A percentile compares a stretch with the other conserved stretches of the same genome.
Conservation (phyloP, 1,284 basidiomycete genomes). For the Trametes polyzona region DNA sequence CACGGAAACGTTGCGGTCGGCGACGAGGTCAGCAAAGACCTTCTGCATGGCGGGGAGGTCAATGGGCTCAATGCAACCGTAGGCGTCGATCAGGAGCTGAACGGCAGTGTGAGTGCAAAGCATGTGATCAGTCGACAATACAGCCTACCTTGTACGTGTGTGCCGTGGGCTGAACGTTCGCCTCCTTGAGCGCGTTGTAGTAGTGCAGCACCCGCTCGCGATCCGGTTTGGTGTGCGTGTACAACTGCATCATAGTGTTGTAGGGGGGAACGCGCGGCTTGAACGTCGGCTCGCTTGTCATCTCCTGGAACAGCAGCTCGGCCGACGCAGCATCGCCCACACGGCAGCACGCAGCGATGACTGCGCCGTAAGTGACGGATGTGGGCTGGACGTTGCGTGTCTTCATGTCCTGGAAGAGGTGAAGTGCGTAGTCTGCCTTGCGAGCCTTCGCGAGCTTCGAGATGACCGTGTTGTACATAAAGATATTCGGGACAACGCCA, state of each 20-base stretch:
- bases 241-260: slow-evolving; percentile 99
- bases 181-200: slow-evolving; percentile 70
- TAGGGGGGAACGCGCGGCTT: slow-evolving; percentile 90
- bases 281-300: slow-evolving; percentile 78
- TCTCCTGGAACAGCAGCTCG: slow-evolving; percentile 85
- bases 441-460: slow-evolving; percentile 92
- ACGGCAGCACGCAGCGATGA: slow-evolving; percentile 93
- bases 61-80: slow-evolving; percentile 86
- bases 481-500: slow-evolving; percentile 79
- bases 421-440: slow-evolving; percentile 86
- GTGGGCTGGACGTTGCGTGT: slow-evolving; percentile 67
- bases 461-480: slow-evolving; percentile 95
- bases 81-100: slow-evolving; percentile 88
- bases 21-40: slow-evolving; percentile 67
- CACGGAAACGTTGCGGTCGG: slow-evolving; percentile 58
- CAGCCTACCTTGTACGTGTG: slow-evolving; percentile 91
- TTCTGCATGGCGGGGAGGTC: slow-evolving; percentile 78
- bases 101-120: slow-evolving; percentile 22
- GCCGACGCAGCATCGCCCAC: slow-evolving; percentile 90
- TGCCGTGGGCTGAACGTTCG: slow-evolving; percentile 74
- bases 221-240: slow-evolving; percentile 88
- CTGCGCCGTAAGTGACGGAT: slow-evolving; percentile 93
- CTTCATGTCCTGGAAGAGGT: slow-evolving; percentile 88
- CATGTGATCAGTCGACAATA: neutral
- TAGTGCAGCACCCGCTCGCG: slow-evolving; percentile 79